Conservation (phyloP, 2,329 filamentous ascomycete species). For the Penicillium sp. region DNA sequence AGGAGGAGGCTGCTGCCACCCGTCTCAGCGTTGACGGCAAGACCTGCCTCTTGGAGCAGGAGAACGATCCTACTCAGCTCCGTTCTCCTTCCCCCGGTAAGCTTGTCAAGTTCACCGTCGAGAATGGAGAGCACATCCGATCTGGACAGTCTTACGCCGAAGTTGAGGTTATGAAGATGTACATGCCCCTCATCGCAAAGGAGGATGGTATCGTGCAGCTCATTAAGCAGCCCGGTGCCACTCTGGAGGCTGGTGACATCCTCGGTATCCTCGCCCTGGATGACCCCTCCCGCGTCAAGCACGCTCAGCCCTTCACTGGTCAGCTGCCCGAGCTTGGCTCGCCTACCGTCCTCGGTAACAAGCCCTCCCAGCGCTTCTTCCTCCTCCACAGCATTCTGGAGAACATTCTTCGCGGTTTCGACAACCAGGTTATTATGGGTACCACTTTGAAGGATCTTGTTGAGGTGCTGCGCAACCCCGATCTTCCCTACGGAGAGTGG, state of each 20-base stretch:
- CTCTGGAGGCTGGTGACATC: constrained; percentile 95
- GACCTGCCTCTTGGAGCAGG: constrained; percentile 95
- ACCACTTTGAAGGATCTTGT: constrained; percentile 81
- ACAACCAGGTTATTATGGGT: constrained; percentile 96
- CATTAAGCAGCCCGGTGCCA: constrained; percentile 98
- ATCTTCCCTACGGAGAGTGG: constrained; percentile 96
- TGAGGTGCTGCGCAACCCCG: constrained; percentile 82
- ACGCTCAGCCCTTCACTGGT: constrained; percentile 87
- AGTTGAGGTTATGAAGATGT: constrained; percentile 99
- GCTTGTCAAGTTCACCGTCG: constrained; percentile 95
- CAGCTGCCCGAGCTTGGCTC: constrained; percentile 83
- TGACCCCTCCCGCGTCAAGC: constrained; percentile 93
- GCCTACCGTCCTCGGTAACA: constrained; percentile 82
- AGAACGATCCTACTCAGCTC: constrained; percentile 97
- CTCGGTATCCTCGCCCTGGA: constrained; percentile 95
- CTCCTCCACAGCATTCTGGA: constrained; percentile 72
- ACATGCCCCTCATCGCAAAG: constrained; percentile 94
- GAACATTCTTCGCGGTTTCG: constrained; percentile 89
- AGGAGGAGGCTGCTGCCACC: constrained; percentile 94
- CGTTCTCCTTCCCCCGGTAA: constrained; percentile 94
- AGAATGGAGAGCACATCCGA: constrained; percentile 89
- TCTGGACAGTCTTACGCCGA: constrained; percentile 93
- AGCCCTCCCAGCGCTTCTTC: constrained; percentile 83
- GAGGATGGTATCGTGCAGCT: constrained; percentile 96
- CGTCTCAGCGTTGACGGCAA: constrained; percentile 96